phyloP scores from a whole-genome alignment of 208 protist genomes.

The Naegleria gruberi region DNA sequence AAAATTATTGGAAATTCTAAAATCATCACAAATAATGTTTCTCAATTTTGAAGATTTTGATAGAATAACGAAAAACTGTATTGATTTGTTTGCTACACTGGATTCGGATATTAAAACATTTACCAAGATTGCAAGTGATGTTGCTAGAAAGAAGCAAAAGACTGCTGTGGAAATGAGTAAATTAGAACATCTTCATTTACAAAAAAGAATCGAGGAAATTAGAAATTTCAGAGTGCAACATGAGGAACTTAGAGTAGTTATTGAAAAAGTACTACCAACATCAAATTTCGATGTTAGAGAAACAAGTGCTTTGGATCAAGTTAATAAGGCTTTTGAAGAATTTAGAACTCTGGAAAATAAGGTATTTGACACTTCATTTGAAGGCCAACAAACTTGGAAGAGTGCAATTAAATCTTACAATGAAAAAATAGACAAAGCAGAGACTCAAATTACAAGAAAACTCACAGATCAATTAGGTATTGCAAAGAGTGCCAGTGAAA shows the following conservation, averaged over 20 bases:
- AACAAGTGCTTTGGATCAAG: conserved; percentile 52
- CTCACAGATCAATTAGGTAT: conserved; percentile 55
- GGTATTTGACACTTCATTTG: conserved; percentile 39
- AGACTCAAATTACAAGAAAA: conserved; percentile 51
- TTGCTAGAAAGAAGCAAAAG: conserved; percentile 35
- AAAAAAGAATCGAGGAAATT: conserved; percentile 52
- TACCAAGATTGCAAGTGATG: conserved; percentile 6
- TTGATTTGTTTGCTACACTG: conserved; percentile 49
- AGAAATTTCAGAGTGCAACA: conserved; percentile 56
- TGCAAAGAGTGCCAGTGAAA: conserved; percentile 63
- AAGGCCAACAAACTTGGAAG: conserved; percentile 48
- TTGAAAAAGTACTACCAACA: conserved; percentile 45
- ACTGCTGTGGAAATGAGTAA: conserved; percentile 39
- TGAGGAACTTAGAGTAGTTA: conserved; percentile 51
- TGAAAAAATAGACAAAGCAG: conserved; percentile 53
- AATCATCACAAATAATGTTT: conserved; percentile 38
- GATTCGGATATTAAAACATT: conserved; percentile 31
- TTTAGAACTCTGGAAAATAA: conserved; percentile 42
- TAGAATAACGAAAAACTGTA: conserved; percentile 27
- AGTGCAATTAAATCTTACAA: conserved; percentile 48
- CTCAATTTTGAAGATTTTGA: conserved; percentile 56
- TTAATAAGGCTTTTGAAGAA: conserved; percentile 51
- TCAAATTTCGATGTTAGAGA: not conserved
- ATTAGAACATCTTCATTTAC: conserved; percentile 44
- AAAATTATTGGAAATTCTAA: conserved; percentile 40